Percentiles rank a stretch among this genome's conserved stretches.
Conservation (phyloP, 768 basidiomycete genomes). For the Boletus speciosus region DNA sequence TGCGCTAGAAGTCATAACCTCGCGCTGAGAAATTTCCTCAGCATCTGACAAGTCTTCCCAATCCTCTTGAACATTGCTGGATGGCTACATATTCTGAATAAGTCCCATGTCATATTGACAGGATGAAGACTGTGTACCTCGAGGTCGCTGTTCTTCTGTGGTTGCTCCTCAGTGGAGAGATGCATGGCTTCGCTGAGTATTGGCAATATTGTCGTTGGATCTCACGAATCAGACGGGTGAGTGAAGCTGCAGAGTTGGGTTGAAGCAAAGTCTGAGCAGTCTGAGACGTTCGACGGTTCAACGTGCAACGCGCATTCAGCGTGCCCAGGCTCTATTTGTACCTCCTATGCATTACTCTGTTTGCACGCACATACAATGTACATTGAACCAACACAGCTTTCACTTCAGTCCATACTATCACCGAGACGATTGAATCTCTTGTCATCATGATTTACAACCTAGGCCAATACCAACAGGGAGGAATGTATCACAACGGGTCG, state of each 20-base stretch:
- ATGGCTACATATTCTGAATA: neutral
- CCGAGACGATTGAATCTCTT: too few relatives aligned
- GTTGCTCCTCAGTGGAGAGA: neutral
- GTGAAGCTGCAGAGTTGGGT: neutral
- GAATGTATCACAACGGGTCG: too few relatives aligned
- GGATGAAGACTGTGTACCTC: slow-evolving; percentile 6
- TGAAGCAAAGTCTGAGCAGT: neutral
- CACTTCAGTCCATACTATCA: too few relatives aligned
- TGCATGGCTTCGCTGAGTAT: slow-evolving; percentile 10
- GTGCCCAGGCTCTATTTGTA: too few relatives aligned
- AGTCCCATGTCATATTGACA: neutral
- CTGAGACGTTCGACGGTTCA: too few relatives aligned
- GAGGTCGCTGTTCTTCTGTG: neutral
- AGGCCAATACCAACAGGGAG: too few relatives aligned
- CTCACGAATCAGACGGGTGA: neutral
- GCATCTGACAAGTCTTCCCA: slow-evolving; percentile 37
- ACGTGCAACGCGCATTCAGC: neutral
- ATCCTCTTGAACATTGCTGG: slow-evolving; percentile 7
- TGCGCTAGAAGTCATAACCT: slow-evolving; percentile 1
- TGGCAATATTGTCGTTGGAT: neutral
- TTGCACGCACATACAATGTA: too few relatives aligned
- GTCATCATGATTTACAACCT: too few relatives aligned
- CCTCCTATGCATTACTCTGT: too few relatives aligned
- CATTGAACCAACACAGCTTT: too few relatives aligned
- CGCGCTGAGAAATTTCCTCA: slow-evolving; percentile 11